Percentiles rank a stretch among this genome's conserved stretches.
phyloP scores from a whole-genome alignment of 306 rosid genomes.

The Casuarina equisetifolia region DNA sequence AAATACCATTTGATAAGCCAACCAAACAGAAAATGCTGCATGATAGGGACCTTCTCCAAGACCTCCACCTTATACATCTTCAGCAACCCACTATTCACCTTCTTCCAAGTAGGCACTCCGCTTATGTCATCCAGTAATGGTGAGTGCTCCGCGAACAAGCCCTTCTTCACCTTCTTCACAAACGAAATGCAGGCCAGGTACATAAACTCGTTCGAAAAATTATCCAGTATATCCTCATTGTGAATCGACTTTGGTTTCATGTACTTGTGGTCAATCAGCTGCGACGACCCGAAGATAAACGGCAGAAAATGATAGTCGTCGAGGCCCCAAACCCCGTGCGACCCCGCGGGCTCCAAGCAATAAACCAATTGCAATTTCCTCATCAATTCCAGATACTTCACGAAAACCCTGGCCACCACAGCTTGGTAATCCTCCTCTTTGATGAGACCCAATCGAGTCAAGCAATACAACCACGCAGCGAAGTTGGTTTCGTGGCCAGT shows the following conservation, averaged over 20 bases:
- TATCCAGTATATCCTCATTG: constrained; percentile 79
- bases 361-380: constrained; percentile 83
- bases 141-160: constrained; percentile 91
- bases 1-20: constrained; percentile 81
- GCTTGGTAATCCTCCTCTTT: constrained; percentile 72
- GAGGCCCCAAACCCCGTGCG: constrained; percentile 99
- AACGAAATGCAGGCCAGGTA: constrained; percentile 69
- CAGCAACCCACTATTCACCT: constrained; percentile 86
- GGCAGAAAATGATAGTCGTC: constrained; percentile 92
- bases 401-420: constrained; percentile 66
- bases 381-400: constrained; percentile 80
- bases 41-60: constrained; percentile 95
- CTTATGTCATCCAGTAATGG: constrained; percentile 97
- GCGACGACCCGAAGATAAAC: constrained; percentile 85
- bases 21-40: constrained; percentile 98
- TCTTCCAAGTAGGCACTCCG: constrained; percentile 93
- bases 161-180: constrained; percentile 93
- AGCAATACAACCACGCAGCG: constrained; percentile 84
- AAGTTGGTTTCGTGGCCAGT: constrained; percentile 98
- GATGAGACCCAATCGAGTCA: constrained; percentile 66
- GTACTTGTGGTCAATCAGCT: constrained; percentile 84
- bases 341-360: constrained; percentile 90
- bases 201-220: constrained; percentile 70
- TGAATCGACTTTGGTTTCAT: constrained; percentile 98
- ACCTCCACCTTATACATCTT: constrained; percentile 99